Evolutionary conservation across 1,139 yeast species (phyloP), one percentile per base, ranked within the genome.

Genomic region (Suhomyces coccinellae): DNA sequence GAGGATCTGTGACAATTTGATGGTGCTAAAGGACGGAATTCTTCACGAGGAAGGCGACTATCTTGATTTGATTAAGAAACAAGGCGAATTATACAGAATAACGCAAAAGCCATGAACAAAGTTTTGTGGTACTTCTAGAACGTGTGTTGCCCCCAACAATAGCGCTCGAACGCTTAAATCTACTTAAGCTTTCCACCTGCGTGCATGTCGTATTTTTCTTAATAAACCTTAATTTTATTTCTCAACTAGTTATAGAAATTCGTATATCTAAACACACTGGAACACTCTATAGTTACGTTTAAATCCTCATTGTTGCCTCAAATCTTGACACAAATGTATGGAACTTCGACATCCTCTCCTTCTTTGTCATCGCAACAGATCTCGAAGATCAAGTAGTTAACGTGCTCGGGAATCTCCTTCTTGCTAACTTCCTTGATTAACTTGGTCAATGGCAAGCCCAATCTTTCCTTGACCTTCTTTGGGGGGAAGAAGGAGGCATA

Each of bases 271-370:
- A 20, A 20, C 20, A 32, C 34, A 32, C 22, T 32, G 11, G 6
- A n/a, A 33, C 22, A 33, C 36, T 33, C 15, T 33, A 20, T 33
- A 33, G 36, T 12, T 17, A n/a, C 36, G 13, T 20, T 20, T 20
- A 8, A 28, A 7, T 16, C 22, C 38, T 15, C 13, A 43, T 22
- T 43, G 17, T 12, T 14, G 17, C 14, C 35, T 45, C 49, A 61
- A 37, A 61, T 48, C 59, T 79, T 81, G 48, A 86, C 76, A 49
- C 83, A 81, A 48, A 90, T 80, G 62, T 81, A 89, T 33, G 99
- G 99, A 52, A 90, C 89, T 59, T 91, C 99, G 22, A 90, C 97
- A 64, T 95, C 99, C 63, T 93, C 97, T 33, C 95, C 99, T 43
- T 84, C 79, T 59, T 82, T 75, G 63, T 93, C 99, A 60, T 93